These are phyloP conservation scores for Moesziomyces parantarcticus DNA, from an alignment of 1,284 basidiomycete species.

Conservation along the genomic window DNA sequence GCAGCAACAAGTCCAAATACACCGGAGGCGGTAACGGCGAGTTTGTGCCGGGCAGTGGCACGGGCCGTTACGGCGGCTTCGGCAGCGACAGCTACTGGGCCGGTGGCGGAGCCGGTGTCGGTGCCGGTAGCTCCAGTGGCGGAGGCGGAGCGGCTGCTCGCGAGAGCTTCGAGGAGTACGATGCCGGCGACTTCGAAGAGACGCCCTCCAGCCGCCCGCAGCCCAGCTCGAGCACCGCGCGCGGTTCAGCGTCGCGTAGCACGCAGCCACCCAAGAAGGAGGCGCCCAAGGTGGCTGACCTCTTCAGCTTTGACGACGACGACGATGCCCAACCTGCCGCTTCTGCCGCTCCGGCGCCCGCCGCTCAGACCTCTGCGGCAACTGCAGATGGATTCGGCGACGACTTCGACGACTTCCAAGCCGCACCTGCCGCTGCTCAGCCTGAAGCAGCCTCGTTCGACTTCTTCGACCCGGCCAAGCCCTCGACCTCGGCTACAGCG, in stretches of 20 bases:
- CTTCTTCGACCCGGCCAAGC: slow-evolving; percentile 69
- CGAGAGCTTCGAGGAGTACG: slow-evolving; percentile 85
- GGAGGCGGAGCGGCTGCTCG: slow-evolving; percentile 71
- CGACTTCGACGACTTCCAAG: slow-evolving; percentile 62
- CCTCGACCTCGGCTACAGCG: slow-evolving; percentile 13
- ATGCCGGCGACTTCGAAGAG: slow-evolving; percentile 93
- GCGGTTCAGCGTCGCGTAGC: slow-evolving; percentile 19
- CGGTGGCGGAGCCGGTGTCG: slow-evolving; percentile 71
- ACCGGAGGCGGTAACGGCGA: slow-evolving; percentile 84
- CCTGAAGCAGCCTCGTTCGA: slow-evolving; percentile 70
- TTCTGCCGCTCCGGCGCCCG: slow-evolving; percentile 52
- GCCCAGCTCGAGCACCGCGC: slow-evolving; percentile 25
- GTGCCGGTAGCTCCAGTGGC: slow-evolving; percentile 71
- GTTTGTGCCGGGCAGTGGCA: slow-evolving; percentile 73
- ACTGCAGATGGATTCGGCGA: slow-evolving; percentile 52
- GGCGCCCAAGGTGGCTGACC: slow-evolving; percentile 72
- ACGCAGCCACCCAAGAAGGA: slow-evolving; percentile 49
- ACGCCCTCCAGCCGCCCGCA: slow-evolving; percentile 37
- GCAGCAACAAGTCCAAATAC: slow-evolving; percentile 92
- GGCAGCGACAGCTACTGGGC: slow-evolving; percentile 76
- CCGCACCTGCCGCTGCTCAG: slow-evolving; percentile 34
- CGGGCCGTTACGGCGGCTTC: slow-evolving; percentile 82
- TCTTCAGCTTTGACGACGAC: slow-evolving; percentile 83
- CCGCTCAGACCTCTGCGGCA: slow-evolving; percentile 10
- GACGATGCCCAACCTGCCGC: slow-evolving; percentile 70